These are phyloP conservation scores for Pisolithus marmoratus DNA, from an alignment of 768 basidiomycete genomes.

Conservation along the genomic window DNA sequence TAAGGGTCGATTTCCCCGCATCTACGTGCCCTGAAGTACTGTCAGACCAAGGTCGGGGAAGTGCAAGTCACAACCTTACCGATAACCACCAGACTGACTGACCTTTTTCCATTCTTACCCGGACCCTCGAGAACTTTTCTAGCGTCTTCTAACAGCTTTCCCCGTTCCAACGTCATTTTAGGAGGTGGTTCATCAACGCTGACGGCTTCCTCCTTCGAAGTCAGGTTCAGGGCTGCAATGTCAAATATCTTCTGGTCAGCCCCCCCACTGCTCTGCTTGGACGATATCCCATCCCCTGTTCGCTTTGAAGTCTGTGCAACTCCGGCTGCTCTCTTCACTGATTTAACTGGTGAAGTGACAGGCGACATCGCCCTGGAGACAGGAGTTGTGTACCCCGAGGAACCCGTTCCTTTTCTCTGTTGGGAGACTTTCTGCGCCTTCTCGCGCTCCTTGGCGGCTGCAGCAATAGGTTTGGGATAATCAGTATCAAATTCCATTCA, in stretches of 20 bases:
- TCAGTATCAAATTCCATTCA: constrained; percentile 35
- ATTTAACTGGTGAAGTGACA: constrained; percentile 25
- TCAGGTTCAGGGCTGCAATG: constrained; percentile 67
- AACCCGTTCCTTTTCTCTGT: constrained; percentile 37
- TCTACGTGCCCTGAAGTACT: constrained; percentile 82
- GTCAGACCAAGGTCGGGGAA: constrained; percentile 7
- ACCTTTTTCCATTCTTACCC: constrained; percentile 53
- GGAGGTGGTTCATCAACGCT: constrained; percentile 47
- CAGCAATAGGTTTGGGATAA: constrained; percentile 30
- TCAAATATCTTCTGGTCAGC: constrained; percentile 62
- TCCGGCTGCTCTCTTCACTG: constrained; percentile 34
- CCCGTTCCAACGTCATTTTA: constrained; percentile 62
- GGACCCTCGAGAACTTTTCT: constrained; percentile 43
- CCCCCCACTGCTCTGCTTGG: constrained; percentile 25
- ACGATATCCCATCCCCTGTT: constrained; percentile 41
- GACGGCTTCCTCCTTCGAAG: constrained; percentile 33
- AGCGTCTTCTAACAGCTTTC: constrained; percentile 82
- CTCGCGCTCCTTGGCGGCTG: constrained; percentile 79
- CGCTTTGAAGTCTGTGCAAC: constrained; percentile 25
- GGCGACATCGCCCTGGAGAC: constrained; percentile 44
- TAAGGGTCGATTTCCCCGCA: constrained; percentile 96
- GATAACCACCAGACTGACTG: constrained; percentile 84
- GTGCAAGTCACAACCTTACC: constrained; percentile 43
- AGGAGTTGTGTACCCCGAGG: constrained; percentile 34
- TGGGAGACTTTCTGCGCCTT: constrained; percentile 55